Evolutionary conservation across 179 eudicot genomes (phyloP).

Genomic region (Silene coronaria): DNA sequence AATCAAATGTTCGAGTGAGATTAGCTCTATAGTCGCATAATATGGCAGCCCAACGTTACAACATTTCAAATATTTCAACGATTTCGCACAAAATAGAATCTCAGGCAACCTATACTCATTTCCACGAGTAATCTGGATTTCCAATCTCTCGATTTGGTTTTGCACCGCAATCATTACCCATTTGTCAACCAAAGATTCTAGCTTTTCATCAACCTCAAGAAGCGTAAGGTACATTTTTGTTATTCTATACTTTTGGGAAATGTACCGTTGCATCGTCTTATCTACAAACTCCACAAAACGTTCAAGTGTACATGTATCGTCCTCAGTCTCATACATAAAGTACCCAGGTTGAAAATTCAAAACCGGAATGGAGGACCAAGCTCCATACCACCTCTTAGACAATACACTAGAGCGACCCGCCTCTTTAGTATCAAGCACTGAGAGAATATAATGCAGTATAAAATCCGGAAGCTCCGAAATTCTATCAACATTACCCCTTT

Average conservation of each 20-base stretch:
- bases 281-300: constrained; percentile 5
- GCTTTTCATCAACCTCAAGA: neutral
- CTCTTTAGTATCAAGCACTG: neutral
- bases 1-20: neutral
- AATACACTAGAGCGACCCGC: neutral
- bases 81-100: constrained; percentile 2
- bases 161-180: constrained; percentile 8
- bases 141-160: neutral
- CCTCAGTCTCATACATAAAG: neutral
- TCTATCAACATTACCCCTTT: neutral
- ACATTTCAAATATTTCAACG: neutral
- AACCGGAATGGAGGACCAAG: constrained; percentile 3
- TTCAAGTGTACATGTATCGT: neutral
- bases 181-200: neutral
- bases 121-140: neutral
- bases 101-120: neutral
- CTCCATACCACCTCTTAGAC: constrained; percentile 14
- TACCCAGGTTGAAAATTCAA: neutral
- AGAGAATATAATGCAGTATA: constrained; percentile 10
- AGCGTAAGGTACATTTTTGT: neutral
- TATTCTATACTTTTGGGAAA: neutral
- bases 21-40: neutral
- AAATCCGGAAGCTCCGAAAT: constrained; percentile 8
- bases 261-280: constrained; percentile 11
- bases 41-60: neutral